phyloP scores from a whole-genome alignment of 164 flowering plant genomes.

The Vitis cinerea region DNA sequence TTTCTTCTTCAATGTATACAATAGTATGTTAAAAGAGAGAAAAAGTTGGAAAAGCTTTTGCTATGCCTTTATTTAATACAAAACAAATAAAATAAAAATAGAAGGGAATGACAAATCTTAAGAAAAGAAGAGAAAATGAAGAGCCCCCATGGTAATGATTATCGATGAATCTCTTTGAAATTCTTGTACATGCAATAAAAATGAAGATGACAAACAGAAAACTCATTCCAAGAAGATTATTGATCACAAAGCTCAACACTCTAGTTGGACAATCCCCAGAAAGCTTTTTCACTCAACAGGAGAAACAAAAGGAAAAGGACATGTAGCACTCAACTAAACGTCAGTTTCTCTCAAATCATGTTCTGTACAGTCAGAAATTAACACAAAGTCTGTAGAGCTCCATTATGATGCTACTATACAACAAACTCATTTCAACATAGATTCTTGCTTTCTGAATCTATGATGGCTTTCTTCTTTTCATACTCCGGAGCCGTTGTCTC shows the following conservation, averaged over 20 bases:
- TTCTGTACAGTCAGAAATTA: slow-evolving; percentile 18
- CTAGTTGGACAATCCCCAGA: slow-evolving; percentile 1
- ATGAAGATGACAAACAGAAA: neutral
- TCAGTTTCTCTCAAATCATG: slow-evolving; percentile 9
- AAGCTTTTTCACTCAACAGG: slow-evolving; percentile 10
- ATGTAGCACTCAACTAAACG: slow-evolving; percentile 12
- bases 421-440: slow-evolving; percentile 5
- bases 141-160: too few species aligned
- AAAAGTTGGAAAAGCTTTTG: too few species aligned
- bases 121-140: too few species aligned
- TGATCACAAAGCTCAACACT: too few species aligned
- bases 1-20: too few species aligned
- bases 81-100: too few species aligned
- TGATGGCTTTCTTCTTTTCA: neutral
- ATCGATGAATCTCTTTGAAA: too few species aligned
- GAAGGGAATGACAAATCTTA: too few species aligned
- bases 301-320: neutral
- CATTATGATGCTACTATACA: slow-evolving; percentile 14
- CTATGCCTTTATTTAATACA: too few species aligned
- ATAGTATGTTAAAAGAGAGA: too few species aligned
- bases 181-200: too few species aligned
- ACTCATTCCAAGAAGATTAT: slow-evolving; percentile 1
- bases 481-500: neutral
- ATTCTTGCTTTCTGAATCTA: neutral
- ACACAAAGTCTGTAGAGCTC: slow-evolving; percentile 13